phyloP scores from a whole-genome alignment of 202 grass and related monocot species.

The Miscanthus sacchariflorus region DNA sequence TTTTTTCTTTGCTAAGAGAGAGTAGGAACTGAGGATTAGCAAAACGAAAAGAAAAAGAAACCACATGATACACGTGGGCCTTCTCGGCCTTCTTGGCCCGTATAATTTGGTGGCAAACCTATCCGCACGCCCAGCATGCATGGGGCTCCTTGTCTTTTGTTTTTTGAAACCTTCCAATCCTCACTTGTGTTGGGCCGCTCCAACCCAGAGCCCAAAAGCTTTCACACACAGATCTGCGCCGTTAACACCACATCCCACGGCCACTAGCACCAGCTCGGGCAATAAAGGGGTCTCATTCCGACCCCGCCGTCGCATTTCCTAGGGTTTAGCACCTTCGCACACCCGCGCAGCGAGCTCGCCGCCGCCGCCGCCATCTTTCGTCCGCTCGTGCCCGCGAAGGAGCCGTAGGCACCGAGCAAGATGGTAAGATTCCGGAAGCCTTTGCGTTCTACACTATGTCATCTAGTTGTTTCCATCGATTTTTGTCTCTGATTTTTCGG shows the following conservation, averaged over 20 bases:
- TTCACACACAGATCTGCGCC: not conserved
- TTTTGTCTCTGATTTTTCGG: not conserved
- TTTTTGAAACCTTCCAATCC: too few relatives aligned
- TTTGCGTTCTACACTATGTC: not conserved
- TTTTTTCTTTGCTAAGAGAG: not conserved
- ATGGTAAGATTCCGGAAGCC: slow-evolving; percentile 13
- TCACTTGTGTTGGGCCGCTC: not conserved
- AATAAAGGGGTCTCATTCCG: not conserved
- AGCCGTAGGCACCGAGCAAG: slow-evolving; percentile 22
- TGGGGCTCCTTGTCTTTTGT: not conserved
- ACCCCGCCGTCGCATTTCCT: not conserved
- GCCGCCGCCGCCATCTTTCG: not conserved
- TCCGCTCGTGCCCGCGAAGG: not conserved
- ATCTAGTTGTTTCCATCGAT: not conserved
- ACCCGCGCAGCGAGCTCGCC: not conserved
- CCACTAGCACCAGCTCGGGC: not conserved
- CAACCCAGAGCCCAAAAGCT: not conserved
- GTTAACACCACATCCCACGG: slow-evolving; percentile 13
- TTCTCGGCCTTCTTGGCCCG: not conserved
- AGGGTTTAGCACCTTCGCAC: slow-evolving; percentile 16
- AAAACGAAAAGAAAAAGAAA: not conserved
- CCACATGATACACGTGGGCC: not conserved
- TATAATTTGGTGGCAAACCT: not conserved
- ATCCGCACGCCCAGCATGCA: not conserved
- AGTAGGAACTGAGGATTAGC: too few relatives aligned